These are phyloP conservation scores for Pittosporum tobira DNA, from an alignment of 129 eudicot genomes.

Conservation along the genomic window DNA sequence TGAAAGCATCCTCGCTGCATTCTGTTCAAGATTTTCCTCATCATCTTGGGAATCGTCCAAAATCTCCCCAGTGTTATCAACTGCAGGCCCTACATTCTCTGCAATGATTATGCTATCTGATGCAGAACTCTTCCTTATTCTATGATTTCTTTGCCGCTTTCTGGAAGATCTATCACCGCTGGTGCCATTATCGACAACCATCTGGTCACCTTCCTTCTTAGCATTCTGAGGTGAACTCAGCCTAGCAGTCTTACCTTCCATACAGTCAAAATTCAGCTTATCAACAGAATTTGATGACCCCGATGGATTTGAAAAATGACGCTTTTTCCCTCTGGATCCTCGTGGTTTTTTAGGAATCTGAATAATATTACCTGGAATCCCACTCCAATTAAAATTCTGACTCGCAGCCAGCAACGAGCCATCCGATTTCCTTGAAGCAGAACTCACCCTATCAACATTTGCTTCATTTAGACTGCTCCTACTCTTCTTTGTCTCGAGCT, in stretches of 20 bases:
- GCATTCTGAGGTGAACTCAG: conserved; percentile 24
- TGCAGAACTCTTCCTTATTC: conserved; percentile 10
- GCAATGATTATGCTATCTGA: conserved; percentile 19
- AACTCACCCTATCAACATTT: no score
- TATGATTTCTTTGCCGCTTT: conserved; percentile 14
- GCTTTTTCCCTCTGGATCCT: conserved; percentile 51
- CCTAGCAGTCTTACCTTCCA: conserved; percentile 19
- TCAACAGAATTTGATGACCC: conserved; percentile 27
- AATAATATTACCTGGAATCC: conserved; percentile 30
- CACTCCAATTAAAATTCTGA: conserved; percentile 24
- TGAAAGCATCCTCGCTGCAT: conserved; percentile 96
- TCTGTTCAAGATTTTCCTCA: conserved; percentile 79
- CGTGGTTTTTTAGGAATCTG: conserved; percentile 67
- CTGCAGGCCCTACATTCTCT: conserved; percentile 37
- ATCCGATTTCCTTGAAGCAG: no score
- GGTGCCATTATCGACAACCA: conserved; percentile 29
- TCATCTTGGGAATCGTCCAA: conserved; percentile 41
- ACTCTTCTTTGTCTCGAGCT: no score
- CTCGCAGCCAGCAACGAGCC: no score
- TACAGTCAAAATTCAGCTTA: conserved; percentile 22
- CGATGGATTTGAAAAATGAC: conserved; percentile 14
- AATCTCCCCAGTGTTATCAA: conserved; percentile 20
- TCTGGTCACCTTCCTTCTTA: conserved; percentile 26
- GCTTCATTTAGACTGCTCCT: no score
- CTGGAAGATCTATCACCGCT: conserved; percentile 31